Base-by-base conservation (phyloP, 2,329 filamentous ascomycete genomes). In the Trichoderma semiorbis region DNA sequence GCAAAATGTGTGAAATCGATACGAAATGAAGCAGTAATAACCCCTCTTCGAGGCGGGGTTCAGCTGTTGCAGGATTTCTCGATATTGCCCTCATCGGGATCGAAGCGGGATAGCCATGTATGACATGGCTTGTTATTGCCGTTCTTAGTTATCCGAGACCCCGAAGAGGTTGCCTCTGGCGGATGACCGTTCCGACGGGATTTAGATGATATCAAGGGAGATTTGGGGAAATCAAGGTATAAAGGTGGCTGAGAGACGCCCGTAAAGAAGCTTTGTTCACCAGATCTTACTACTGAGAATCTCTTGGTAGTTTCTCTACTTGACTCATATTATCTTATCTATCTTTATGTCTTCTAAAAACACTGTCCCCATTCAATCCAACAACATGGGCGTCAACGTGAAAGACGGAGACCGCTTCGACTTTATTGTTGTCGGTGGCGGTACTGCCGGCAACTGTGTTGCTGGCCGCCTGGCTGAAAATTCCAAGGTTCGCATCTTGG, bases 401-500 rank as follows among this genome's bases (percentile, higher is more conserved):
- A 67, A 64, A 11, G 55, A 71, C 21, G 72, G 72, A 30, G 50
- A 70, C 28, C 66, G 69, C 53, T 79, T 78, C 21, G 79, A 80
- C 73, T 80, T 78, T 60, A 76, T 81, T 43, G 75, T 81, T 63
- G 76, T 79, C 7, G 79, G 79, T 21, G 79, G 80, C 16, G 81
- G 81, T 7, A 80, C 80, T 2, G 79, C 79, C 5, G 80, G 80
- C 34, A 78, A 80, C 53, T 76, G 78, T 11, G 77, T 82, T 14
- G 81, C 81, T 1, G 78, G 78, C 8, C 79, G 81, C 8, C 78
- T 82, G 1, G 80, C 79, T 16, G 80, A 82, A 65, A 78, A 80
- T 71, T 76, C 77, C 26, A 74, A 78, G 8, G 84, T 85, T 34
- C 79, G 77, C 14, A 75, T 87, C 43, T 80, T 87, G 4, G 76